Conservation (phyloP, 163 green algal genomes). For the Coccomyxa subellipsoidea region DNA sequence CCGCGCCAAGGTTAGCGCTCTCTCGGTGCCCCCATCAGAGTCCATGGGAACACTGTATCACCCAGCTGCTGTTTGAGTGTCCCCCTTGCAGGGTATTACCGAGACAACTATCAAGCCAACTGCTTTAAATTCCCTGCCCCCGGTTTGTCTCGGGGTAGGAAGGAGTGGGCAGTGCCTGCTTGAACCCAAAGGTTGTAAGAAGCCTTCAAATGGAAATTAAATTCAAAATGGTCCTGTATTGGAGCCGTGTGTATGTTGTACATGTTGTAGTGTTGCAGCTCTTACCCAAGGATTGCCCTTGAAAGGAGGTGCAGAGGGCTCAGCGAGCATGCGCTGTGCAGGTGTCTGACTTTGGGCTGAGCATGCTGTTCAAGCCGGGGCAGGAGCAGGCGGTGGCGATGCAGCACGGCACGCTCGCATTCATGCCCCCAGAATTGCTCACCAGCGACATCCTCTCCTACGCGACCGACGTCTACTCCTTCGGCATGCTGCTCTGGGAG, state of each 20-base stretch:
- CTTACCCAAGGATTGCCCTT: no score
- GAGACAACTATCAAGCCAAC: not conserved
- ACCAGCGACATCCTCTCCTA: not conserved
- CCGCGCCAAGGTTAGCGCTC: conserved; percentile 35
- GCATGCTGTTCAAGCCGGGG: conserved; percentile 12
- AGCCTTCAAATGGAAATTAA: no score
- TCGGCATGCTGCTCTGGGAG: conserved; percentile 39
- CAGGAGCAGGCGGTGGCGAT: not conserved
- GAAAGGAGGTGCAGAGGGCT: no score
- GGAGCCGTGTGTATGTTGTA: no score
- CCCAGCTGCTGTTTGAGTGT: not conserved
- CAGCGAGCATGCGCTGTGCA: no score
- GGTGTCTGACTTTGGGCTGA: conserved; percentile 8
- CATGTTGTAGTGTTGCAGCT: no score
- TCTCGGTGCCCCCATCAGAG: not conserved
- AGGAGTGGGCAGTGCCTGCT: no score
- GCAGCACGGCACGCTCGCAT: conserved; percentile 34
- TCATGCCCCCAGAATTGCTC: conserved; percentile 37
- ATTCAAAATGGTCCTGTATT: no score
- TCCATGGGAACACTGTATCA: not conserved
- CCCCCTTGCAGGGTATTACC: no score
- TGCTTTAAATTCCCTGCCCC: no score
- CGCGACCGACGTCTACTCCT: conserved; percentile 38
- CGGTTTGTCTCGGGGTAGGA: no score
- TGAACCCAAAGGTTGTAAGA: no score